Base-by-base conservation (phyloP, 106 monocot species). In the Apostasia ramifera region DNA sequence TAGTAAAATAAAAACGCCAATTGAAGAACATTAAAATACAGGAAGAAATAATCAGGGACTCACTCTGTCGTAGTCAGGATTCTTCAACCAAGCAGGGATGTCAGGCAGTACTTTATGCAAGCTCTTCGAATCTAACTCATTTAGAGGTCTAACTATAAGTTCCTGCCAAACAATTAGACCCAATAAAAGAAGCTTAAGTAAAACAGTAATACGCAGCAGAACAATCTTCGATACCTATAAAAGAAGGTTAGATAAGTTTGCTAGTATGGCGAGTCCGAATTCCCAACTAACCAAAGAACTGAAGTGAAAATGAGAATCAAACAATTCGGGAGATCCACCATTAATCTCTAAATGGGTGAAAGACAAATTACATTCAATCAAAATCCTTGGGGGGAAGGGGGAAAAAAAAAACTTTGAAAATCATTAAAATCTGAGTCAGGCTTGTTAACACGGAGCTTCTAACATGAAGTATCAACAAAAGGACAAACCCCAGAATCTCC, bases 41-140 rank as follows among this genome's bases (percentile, higher is more conserved):
- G 26, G 53, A 72, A 39, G 39, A 42, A 53, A 72, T 37, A 71
- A 61, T 52, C 1, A 53, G 26, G 11, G 41, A 70, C 75, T 75
- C 46, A 91, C 92, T 46, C 92, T 68, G 7, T 92, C 92, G 81
- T 83, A 92, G 40, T 92, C 92, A 74, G 92, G 92, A 81, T 76
- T 81, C 71, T 88, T 92, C 45, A 92, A 71, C 92, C 92, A 92
- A 2, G 76, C 71, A 37, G 92, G 92, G 66, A 92, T 85, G 48
- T 92, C 88, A 40, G 82, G 80, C 59, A 92, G 44, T 3, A 85
- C 46, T 47, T 68, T 57, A 44, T 74, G 75, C 55, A 92, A 74
- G 26, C 76, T 66, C 40, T 73, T 76, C 40, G 88, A 72, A 74
- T 92, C 92, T 8, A 92, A 65, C 48, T 92, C 85, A 57, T 65